Base-by-base conservation (phyloP, 148 eudicot species). In the Amaranthus hypochondriacus region DNA sequence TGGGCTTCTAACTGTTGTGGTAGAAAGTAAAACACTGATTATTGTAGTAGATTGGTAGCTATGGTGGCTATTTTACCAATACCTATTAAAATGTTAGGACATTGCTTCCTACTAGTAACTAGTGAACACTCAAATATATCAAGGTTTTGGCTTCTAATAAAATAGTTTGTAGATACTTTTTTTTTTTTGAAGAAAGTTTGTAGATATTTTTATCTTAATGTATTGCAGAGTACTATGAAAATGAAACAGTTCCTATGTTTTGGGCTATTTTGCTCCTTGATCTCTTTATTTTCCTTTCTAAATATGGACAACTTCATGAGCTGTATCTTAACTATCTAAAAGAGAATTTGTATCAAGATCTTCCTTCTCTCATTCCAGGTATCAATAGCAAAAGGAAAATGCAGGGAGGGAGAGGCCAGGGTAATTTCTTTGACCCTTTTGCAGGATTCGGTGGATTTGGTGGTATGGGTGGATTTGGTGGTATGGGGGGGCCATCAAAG, bases 401-500 rank as follows among this genome's bases (percentile, higher is more conserved):
- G 98, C 81, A 79, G 69, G 87, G 97, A 72, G 83, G 94, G 49
- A 72, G 93, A 75, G 80, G 84, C 56, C 68, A 86, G 76, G 85
- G 83, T 77, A 82, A 82, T 53, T 82, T 88, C 70, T 85, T 84
- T 75, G 91, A 83, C 74, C 90, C 97, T 56, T 89, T 90, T 81
- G 88, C 86, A 69, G 84, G 75, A 15, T 87, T 89, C 74, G 79
- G 83, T 65, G 86, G 84, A 42, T 81, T 86, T 72, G 79, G 78
- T 68, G 87, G 89, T 50, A 28, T 28, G 39, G 39, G 64, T 84
- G 80, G 82, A 50, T 79, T 85, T 72, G 82, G 79, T 73, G 93
- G 93, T 58, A 70, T 86, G 77, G 85, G 88, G 88, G 58, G 89
- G 89, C 69, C 93, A 81, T 6, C 84, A 83, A 56, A 87, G 80